Evolutionary conservation across 345 rosid genomes (phyloP), one percentile per base, ranked within the genome.

Genomic region (Anastatica hierochuntica): DNA sequence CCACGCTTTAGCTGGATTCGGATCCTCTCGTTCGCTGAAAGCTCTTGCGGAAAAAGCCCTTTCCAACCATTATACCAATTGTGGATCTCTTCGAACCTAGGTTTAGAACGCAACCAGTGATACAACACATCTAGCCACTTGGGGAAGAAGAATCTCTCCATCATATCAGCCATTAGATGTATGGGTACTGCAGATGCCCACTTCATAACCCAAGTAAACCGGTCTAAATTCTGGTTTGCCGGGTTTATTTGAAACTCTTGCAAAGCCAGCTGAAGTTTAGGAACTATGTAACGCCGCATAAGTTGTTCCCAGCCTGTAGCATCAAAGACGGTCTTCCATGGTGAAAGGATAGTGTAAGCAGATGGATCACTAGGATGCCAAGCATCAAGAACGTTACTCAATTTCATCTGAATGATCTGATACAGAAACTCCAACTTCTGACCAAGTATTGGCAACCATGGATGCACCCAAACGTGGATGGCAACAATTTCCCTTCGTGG

Each of bases 301-400:
- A 85, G 84, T 50, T 67, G 76, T 45, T 92, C 98, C 98, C 98
- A 92, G 53, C 84, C 85, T 33, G 69, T 71, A 35, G 88, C 67
- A 77, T 85, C 97, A 44, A 92, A 92, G 27, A 88, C 88, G 4
- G 85, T 77, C 71, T 81, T 92, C 97, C 95, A 92, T 7, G 98
- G 97, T 0, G 90, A 85, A 49, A 92, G 70, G 33, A 92, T 81
- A 13, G 95, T 75, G 66, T 78, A 83, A 14, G 90, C 97, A 50
- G 95, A 92, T 44, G 61, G 71, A 64, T 88, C 97, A 64, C 83
- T 74, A 1, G 97, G 94, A 61, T 81, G 94, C 98, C 97, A 92
- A n/a, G 76, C 88, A 66, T 82, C 88, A 38, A 92, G 94, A 53
- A 80, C 95, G 39, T 77, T 79, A 54, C 88, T 76, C 79, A 92